Evolutionary conservation across 2,329 filamentous ascomycete species (phyloP), one percentile per base, ranked within the genome.

Genomic region (Fusarium nodosum): DNA sequence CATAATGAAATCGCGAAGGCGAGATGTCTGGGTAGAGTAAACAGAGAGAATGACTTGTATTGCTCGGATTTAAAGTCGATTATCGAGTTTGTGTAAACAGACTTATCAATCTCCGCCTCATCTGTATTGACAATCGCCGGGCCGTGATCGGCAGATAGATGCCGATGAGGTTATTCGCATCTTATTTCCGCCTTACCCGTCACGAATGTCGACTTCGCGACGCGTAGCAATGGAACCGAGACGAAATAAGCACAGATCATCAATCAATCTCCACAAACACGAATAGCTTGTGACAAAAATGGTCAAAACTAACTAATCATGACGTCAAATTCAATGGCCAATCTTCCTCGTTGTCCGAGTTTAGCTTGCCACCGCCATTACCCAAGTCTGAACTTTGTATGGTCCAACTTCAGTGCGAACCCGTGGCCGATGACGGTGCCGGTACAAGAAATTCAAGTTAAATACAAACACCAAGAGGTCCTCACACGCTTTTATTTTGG

Each of bases 381-480:
- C 42, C 18, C 26, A n/a, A 13, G 18, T n/a, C 42, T 13, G n/a
- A 45, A 45, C 24, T 31, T n/a, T 34, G 12, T 63, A 33, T 26
- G 16, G 9, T 5, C n/a, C 9, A 50, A 26, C 8, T 28, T 44
- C 9, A 47, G 61, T 39, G 54, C 24, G 31, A 50, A 31, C 33
- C 28, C 50, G 42, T 66, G n/a, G 66, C 66, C 66, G 66, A 69
- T 51, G 34, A 22, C 66, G 51, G 65, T 34, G 11, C 65, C 42
- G 50, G 22, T 50, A 16, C 13, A 31, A 15, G 28, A 31, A 31
- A 7, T 13, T 13, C 28, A 16, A 42, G 31, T 20, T 28, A 16
- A n/a, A 26, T 56, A 61, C 53, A 69, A 45, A 33, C 34, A 66
- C 18, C n/a, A 2, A 7, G 15, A 13, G 30, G 18, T 44, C 52